Conservation (phyloP, 163 green algal genomes). For the Chloromonas sp. region DNA sequence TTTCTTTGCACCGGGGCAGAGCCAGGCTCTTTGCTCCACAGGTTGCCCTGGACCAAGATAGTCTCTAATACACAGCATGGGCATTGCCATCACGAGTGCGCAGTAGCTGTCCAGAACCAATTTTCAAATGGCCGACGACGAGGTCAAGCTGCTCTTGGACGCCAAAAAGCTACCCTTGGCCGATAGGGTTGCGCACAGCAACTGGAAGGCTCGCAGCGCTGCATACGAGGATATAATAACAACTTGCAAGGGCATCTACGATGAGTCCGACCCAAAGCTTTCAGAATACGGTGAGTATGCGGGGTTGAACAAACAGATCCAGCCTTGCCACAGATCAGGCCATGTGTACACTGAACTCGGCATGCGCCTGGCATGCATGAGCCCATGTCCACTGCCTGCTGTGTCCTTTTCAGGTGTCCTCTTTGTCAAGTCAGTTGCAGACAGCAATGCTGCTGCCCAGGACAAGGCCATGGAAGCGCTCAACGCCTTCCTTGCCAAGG, state of each 20-base stretch:
- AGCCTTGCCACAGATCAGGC: not conserved
- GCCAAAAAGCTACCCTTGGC: constrained; percentile 67
- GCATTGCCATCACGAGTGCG: no score
- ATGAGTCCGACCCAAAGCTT: constrained; percentile 57
- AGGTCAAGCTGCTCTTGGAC: constrained; percentile 55
- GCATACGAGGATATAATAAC: constrained; percentile 72
- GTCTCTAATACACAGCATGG: no score
- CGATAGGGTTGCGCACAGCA: constrained; percentile 75
- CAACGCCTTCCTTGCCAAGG: constrained; percentile 59
- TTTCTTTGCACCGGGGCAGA: no score
- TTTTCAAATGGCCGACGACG: constrained; percentile 39
- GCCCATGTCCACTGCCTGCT: not conserved
- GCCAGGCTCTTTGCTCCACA: no score
- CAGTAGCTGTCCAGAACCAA: no score
- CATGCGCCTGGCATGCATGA: no score
- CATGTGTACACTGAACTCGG: not conserved
- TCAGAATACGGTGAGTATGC: constrained; percentile 53
- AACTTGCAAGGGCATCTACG: constrained; percentile 50
- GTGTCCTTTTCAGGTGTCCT: constrained; percentile 53
- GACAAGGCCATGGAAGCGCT: constrained; percentile 88
- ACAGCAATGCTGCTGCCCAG: constrained; percentile 85
- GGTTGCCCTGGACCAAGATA: no score
- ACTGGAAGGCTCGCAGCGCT: constrained; percentile 85
- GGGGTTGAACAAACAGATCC: not conserved
- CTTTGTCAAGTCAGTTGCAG: constrained; percentile 76